These are phyloP conservation scores for Blastobotrys persicus DNA, from an alignment of 1,139 yeast genomes.

Conservation along the genomic window DNA sequence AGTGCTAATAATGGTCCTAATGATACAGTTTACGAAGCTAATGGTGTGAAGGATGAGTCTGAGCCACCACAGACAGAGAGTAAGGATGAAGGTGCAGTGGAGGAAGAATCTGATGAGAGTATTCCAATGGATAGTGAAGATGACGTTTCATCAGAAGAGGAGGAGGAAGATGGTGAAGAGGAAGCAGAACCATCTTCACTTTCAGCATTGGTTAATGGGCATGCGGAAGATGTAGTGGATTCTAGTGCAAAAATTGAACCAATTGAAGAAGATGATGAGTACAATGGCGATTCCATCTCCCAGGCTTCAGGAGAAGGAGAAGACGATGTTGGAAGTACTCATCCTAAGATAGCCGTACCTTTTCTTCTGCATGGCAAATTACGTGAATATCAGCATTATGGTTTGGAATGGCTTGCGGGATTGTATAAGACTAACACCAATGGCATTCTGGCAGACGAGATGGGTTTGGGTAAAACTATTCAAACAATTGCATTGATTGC, in stretches of 20 bases:
- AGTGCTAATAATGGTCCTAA: constrained; percentile 33
- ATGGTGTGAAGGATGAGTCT: constrained; percentile 26
- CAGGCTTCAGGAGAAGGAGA: constrained; percentile 28
- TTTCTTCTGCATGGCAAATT: constrained; percentile 71
- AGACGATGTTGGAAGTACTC: constrained; percentile 25
- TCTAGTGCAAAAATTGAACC: background rate
- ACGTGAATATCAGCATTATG: constrained; percentile 92
- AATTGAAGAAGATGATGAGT: constrained; percentile 23
- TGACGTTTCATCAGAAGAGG: constrained; percentile 23
- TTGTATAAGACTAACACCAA: constrained; percentile 88
- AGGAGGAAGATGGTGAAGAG: constrained; percentile 20
- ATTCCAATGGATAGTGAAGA: constrained; percentile 30
- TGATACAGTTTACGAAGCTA: constrained; percentile 30
- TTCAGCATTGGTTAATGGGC: constrained; percentile 7
- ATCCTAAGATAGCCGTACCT: constrained; percentile 35
- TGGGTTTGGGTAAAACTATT: constrained; percentile 98
- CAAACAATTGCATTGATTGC: constrained; percentile 88
- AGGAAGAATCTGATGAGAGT: constrained; percentile 26
- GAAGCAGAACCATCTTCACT: constrained; percentile 14
- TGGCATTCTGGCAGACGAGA: constrained; percentile 97
- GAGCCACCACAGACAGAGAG: constrained; percentile 21
- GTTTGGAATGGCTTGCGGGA: constrained; percentile 95
- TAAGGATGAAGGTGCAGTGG: constrained; percentile 29
- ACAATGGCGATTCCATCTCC: constrained; percentile 23
- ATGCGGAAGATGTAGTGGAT: constrained; percentile 10